Percentiles rank a stretch among this genome's conserved stretches.
These are phyloP conservation scores for Aureobasidium sp. DNA, from an alignment of 2,329 filamentous ascomycete species.

Conservation along the genomic window DNA sequence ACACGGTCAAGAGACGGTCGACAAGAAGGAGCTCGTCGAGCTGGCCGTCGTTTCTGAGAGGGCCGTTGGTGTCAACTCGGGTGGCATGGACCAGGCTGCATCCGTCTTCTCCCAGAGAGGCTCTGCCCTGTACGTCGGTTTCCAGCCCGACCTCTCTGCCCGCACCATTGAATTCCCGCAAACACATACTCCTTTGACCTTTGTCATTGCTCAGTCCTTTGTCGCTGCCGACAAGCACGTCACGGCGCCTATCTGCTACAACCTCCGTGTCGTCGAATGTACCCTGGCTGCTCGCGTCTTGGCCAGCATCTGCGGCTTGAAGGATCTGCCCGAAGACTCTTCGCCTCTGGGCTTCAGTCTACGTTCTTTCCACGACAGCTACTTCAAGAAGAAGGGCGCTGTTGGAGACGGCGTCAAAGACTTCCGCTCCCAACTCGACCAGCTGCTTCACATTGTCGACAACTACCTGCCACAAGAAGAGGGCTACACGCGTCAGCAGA, in stretches of 20 bases:
- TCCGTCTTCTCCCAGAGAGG: constrained; percentile 87
- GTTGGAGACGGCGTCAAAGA: constrained; percentile 44
- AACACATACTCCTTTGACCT: constrained; percentile 75
- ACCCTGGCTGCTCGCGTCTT: constrained; percentile 71
- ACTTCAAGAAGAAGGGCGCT: constrained; percentile 54
- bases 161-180: constrained; percentile 75
- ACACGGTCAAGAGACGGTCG: constrained; percentile 68
- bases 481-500: constrained; percentile 83
- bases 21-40: constrained; percentile 89
- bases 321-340: constrained; percentile 64
- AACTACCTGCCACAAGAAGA: constrained; percentile 68
- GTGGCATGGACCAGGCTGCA: constrained; percentile 96
- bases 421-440: constrained; percentile 58
- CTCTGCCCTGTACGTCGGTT: constrained; percentile 82
- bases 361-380: constrained; percentile 77
- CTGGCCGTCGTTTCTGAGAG: constrained; percentile 91
- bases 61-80: constrained; percentile 90
- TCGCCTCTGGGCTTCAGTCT: constrained; percentile 78
- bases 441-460: constrained; percentile 62
- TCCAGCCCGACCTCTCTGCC: constrained; percentile 70
- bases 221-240: constrained; percentile 91
- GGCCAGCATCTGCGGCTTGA: constrained; percentile 53
- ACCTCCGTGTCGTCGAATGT: constrained; percentile 92
- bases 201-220: constrained; percentile 91
- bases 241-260: constrained; percentile 90